Evolutionary conservation across 192 early-diverging fungal genomes (phyloP).

Genomic region (Phycomyces nitens): DNA sequence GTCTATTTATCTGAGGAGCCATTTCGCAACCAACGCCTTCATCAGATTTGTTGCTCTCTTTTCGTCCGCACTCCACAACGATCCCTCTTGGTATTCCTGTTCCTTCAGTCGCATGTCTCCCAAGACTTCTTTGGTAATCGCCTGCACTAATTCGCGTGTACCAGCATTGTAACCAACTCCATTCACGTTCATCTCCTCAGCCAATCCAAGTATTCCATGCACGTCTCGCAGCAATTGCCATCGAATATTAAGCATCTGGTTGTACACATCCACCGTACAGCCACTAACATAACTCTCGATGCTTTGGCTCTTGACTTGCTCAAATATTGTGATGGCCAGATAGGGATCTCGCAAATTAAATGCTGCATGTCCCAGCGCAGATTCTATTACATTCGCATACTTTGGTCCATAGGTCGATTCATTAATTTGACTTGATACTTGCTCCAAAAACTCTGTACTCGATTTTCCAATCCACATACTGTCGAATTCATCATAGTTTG

Average conservation of each 20-base stretch:
- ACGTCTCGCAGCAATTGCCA: constrained; percentile 44
- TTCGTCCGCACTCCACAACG: constrained; percentile 28
- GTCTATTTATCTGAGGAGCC: constrained; percentile 19
- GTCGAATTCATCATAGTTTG: not conserved
- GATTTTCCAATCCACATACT: not conserved
- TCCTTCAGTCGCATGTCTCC: constrained; percentile 7
- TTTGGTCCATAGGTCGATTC: not conserved
- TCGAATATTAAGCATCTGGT: constrained; percentile 28
- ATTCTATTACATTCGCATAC: constrained; percentile 7
- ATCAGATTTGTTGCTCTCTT: constrained; percentile 14
- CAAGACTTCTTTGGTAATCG: constrained; percentile 20
- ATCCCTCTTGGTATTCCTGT: not conserved
- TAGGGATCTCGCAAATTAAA: constrained; percentile 33
- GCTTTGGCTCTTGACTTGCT: constrained; percentile 34
- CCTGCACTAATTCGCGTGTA: constrained; percentile 14
- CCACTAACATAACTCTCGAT: constrained; percentile 36
- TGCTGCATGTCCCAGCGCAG: constrained; percentile 25
- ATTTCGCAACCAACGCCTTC: constrained; percentile 27
- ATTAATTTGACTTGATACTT: not conserved
- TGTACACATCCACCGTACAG: constrained; percentile 35
- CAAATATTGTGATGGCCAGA: constrained; percentile 42
- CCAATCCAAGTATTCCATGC: constrained; percentile 30
- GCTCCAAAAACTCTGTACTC: not conserved
- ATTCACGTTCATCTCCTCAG: constrained; percentile 42
- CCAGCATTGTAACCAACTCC: constrained; percentile 31